Conservation (phyloP, 2,329 filamentous ascomycete genomes). For the Xylariaceae sp. region DNA sequence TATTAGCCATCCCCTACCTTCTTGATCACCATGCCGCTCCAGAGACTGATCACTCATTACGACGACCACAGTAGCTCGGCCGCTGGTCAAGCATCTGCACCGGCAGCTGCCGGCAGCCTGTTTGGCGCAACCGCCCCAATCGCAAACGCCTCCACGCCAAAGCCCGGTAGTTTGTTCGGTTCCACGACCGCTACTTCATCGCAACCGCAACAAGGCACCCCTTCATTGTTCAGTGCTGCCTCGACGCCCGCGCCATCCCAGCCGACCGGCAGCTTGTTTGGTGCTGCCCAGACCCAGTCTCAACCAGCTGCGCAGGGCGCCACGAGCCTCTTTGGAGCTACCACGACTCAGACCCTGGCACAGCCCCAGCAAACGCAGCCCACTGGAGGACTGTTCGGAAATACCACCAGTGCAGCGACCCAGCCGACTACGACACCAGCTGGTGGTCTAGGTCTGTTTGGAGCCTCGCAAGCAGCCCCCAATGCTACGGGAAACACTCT, state of each 20-base stretch:
- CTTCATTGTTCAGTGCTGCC: slow-evolving; percentile 31
- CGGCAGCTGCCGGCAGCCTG: slow-evolving; percentile 31
- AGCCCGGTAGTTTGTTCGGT: slow-evolving; percentile 32
- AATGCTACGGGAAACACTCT: slow-evolving; percentile 12
- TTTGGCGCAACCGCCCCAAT: slow-evolving; percentile 27
- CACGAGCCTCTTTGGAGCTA: slow-evolving; percentile 22
- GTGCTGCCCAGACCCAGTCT: slow-evolving; percentile 18
- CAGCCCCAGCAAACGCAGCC: slow-evolving; percentile 13
- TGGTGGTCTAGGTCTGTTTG: slow-evolving; percentile 32
- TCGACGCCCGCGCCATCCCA: slow-evolving; percentile 20
- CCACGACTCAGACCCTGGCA: slow-evolving; percentile 13
- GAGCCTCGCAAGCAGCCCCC: slow-evolving; percentile 20
- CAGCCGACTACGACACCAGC: slow-evolving; percentile 21
- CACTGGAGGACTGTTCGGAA: slow-evolving; percentile 26
- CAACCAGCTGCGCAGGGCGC: slow-evolving; percentile 19
- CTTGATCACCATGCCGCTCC: slow-evolving; percentile 15
- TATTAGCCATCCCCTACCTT: not conserved
- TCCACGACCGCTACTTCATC: slow-evolving; percentile 15
- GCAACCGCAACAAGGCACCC: slow-evolving; percentile 29
- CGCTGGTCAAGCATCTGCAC: slow-evolving; percentile 32
- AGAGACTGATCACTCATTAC: slow-evolving; percentile 16
- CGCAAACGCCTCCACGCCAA: slow-evolving; percentile 22
- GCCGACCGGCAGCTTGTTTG: slow-evolving; percentile 23
- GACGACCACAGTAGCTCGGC: slow-evolving; percentile 26
- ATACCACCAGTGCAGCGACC: slow-evolving; percentile 12